These are phyloP conservation scores for Penicillium nucicola DNA, from an alignment of 495 filamentous ascomycete species.

Conservation along the genomic window DNA sequence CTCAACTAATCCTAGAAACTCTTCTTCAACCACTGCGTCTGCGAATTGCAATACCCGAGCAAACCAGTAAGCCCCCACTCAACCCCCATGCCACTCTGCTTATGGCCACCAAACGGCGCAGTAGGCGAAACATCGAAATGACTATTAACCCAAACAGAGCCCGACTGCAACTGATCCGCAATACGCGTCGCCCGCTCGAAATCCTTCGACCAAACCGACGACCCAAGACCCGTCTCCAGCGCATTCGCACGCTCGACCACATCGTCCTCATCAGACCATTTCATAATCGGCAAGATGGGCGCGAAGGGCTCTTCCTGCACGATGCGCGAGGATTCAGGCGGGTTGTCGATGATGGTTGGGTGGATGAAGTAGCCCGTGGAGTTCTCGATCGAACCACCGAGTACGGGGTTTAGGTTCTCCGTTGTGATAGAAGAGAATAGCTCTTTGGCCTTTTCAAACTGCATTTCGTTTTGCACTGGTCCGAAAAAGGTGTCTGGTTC, in stretches of 20 bases:
- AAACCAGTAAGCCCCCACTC: slow-evolving; percentile 61
- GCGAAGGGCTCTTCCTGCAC: slow-evolving; percentile 48
- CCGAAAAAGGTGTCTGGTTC: slow-evolving; percentile 43
- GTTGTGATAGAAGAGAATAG: slow-evolving; percentile 46
- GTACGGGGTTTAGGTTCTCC: slow-evolving; percentile 41
- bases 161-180: slow-evolving; percentile 49
- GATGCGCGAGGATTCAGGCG: slow-evolving; percentile 49
- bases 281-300: slow-evolving; percentile 55
- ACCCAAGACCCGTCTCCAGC: slow-evolving; percentile 53
- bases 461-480: slow-evolving; percentile 59
- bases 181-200: slow-evolving; percentile 47
- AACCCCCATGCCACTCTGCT: slow-evolving; percentile 63
- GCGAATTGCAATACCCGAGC: slow-evolving; percentile 57
- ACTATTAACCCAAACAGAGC: slow-evolving; percentile 57
- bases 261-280: slow-evolving; percentile 57
- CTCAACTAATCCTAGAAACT: neutral
- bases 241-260: slow-evolving; percentile 56
- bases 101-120: slow-evolving; percentile 60
- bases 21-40: slow-evolving; percentile 28
- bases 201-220: slow-evolving; percentile 56
- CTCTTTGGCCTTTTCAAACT: slow-evolving; percentile 53
- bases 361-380: slow-evolving; percentile 50
- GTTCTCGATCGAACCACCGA: slow-evolving; percentile 30
- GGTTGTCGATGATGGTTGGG: slow-evolving; percentile 59
- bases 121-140: slow-evolving; percentile 47